Evolutionary conservation across 306 rosid species (phyloP), one percentile per base, ranked within the genome.

Genomic region (Rosa multiflora): DNA sequence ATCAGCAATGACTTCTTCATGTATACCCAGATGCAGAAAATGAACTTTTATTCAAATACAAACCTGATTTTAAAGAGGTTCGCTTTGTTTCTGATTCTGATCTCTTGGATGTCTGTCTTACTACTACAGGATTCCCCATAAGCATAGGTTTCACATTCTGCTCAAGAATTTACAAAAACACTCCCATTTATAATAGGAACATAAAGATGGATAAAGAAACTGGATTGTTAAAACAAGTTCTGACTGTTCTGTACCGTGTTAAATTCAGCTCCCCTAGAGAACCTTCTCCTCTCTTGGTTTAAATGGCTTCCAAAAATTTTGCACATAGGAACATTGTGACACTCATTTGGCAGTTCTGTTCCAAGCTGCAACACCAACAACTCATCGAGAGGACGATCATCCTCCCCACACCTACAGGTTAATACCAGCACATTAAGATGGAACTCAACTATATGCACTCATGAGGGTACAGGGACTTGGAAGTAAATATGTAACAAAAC

Each of bases 371-470:
- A 80, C 62, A 95, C 89, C 76, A 95, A 69, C 79, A 95, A 51
- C 81, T 93, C 97, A 76, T 93, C 87, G 67, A 95, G 89, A 76
- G 99, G 99, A 49, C 93, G 94, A 78, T 95, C 99, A 43, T 93
- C 98, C 83, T 95, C 98, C 58, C 99, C 98, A 67, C 99, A 95
- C 77, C 99, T 95, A 85, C 75, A 71, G 52, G 51, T 56, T 71
- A 76, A 80, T 72, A 10, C 44, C 48, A 68, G 56, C 17, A 39
- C 67, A 81, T 29, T 46, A 44, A 10, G 29, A 59, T 5, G 43
- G 58, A 59, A 43, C 70, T 39, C 6, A 46, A 75, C 35, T 5
- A 46, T 26, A 61, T 9, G 42, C 23, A 62, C 3, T 62, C n/a
- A 61, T 10, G 29, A n/a, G 26, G 14, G 18, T 61, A 75, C 3